Percentiles rank a stretch among this genome's conserved stretches.
These are phyloP conservation scores for Biscogniauxia marginata DNA, from an alignment of 2,329 filamentous ascomycete species.

Conservation along the genomic window DNA sequence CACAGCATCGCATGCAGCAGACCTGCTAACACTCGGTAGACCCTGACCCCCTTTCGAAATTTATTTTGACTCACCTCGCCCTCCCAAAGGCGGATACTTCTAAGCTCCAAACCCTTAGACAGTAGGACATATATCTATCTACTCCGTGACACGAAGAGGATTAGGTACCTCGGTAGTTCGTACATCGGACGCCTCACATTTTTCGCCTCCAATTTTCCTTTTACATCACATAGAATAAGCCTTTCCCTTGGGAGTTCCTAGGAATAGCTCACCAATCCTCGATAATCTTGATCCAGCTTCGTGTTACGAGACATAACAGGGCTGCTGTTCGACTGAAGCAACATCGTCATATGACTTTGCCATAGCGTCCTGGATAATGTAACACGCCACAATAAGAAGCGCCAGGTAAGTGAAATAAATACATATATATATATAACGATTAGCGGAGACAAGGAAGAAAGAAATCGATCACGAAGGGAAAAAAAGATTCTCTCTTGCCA, in stretches of 20 bases:
- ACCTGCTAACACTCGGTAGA: too few species aligned
- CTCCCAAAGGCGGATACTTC: background rate
- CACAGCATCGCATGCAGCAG: background rate
- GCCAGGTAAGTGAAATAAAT: background rate
- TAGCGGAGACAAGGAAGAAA: too few species aligned
- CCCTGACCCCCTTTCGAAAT: background rate
- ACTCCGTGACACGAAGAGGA: background rate
- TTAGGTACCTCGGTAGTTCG: background rate
- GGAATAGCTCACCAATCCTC: background rate
- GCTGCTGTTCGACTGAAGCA: background rate
- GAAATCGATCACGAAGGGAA: too few species aligned
- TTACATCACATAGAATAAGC: background rate
- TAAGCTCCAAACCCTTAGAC: background rate
- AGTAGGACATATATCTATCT: background rate
- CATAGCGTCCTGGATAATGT: background rate
- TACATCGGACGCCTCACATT: background rate
- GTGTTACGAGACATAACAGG: background rate
- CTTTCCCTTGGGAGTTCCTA: background rate
- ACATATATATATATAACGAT: background rate
- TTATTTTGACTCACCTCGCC: background rate
- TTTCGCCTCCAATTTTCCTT: background rate
- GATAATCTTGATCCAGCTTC: background rate
- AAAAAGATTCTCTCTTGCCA: too few species aligned
- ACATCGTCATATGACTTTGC: background rate
- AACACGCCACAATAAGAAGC: background rate